These are phyloP conservation scores for Penicillium sclerotigenum DNA, from an alignment of 2,329 filamentous ascomycete genomes.

Conservation along the genomic window DNA sequence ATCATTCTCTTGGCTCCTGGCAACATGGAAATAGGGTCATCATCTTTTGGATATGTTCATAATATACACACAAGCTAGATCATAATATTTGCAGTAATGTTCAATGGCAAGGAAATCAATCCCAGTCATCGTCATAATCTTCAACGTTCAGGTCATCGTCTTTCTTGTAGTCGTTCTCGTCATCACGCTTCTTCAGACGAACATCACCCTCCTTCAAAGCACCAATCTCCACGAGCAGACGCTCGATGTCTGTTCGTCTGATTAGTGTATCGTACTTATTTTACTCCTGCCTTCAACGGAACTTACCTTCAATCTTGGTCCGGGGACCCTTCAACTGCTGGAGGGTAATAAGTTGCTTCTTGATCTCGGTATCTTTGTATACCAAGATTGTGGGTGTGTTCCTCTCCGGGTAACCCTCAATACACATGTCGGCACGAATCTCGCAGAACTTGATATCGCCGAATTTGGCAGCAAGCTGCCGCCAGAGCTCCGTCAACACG, in stretches of 20 bases:
- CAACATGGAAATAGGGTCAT: not conserved
- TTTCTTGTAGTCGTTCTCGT: slow-evolving; percentile 53
- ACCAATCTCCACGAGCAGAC: slow-evolving; percentile 75
- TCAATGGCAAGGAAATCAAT: slow-evolving; percentile 38
- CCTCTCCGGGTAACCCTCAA: slow-evolving; percentile 90
- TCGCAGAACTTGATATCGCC: slow-evolving; percentile 97
- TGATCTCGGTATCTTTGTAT: slow-evolving; percentile 90
- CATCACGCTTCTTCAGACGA: slow-evolving; percentile 62
- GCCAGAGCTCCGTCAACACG: slow-evolving; percentile 80
- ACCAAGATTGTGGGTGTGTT: slow-evolving; percentile 94
- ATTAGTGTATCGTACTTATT: not conserved
- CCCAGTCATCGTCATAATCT: slow-evolving; percentile 57
- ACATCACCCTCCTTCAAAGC: slow-evolving; percentile 76
- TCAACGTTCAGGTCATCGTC: slow-evolving; percentile 48
- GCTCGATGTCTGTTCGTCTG: slow-evolving; percentile 62
- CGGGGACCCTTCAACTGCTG: slow-evolving; percentile 70
- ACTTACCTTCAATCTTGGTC: slow-evolving; percentile 59
- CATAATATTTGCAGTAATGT: slow-evolving; percentile 15
- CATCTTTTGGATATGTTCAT: slow-evolving; percentile 12
- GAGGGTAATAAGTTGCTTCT: slow-evolving; percentile 87
- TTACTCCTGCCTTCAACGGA: not conserved
- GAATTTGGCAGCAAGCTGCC: slow-evolving; percentile 76
- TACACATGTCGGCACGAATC: slow-evolving; percentile 86
- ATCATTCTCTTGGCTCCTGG: not conserved
- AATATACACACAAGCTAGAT: slow-evolving; percentile 23